A percentile compares a stretch with the other conserved stretches of the same genome.
These are phyloP conservation scores for Chlorella ohadii DNA, from an alignment of 139 green algal species.

Conservation along the genomic window DNA sequence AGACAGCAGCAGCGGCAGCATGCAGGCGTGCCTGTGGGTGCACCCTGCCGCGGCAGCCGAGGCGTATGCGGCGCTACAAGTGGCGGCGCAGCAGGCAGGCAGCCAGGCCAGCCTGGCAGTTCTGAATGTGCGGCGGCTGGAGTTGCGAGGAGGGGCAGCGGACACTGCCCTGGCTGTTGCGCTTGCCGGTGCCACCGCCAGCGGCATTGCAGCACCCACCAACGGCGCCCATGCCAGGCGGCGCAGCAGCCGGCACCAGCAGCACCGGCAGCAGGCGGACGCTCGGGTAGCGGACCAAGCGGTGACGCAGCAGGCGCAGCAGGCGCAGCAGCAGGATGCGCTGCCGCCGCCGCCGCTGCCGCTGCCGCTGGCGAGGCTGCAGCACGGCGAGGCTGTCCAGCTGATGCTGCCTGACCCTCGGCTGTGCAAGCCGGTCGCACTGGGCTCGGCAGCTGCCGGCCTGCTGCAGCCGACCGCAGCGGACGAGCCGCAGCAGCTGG, in stretches of 20 bases:
- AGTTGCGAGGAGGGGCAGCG: slow-evolving; percentile 18
- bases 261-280: slow-evolving; percentile 17
- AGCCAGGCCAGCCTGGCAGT: not conserved
- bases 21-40: slow-evolving; percentile 31
- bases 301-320: not conserved
- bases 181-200: not conserved
- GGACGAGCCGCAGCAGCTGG: not conserved
- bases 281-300: slow-evolving; percentile 20
- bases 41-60: slow-evolving; percentile 24
- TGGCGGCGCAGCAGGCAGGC: not conserved
- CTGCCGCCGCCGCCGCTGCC: not conserved
- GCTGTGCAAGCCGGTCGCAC: slow-evolving; percentile 25
- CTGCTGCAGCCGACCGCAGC: not conserved
- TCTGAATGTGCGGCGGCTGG: slow-evolving; percentile 24
- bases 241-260: slow-evolving; percentile 22
- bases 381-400: slow-evolving; percentile 4
- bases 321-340: not conserved
- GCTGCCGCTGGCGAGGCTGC: not conserved
- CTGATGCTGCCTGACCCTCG: slow-evolving; percentile 28
- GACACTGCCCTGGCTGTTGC: slow-evolving; percentile 22
- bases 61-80: not conserved
- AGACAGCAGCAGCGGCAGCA: not conserved
- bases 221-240: not conserved
- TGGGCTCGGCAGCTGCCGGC: slow-evolving; percentile 5
- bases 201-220: not conserved